Evolutionary conservation across 805 yeast genomes (phyloP), one percentile per base, ranked within the genome.

Genomic region (Wickerhamiella kazuoi): DNA sequence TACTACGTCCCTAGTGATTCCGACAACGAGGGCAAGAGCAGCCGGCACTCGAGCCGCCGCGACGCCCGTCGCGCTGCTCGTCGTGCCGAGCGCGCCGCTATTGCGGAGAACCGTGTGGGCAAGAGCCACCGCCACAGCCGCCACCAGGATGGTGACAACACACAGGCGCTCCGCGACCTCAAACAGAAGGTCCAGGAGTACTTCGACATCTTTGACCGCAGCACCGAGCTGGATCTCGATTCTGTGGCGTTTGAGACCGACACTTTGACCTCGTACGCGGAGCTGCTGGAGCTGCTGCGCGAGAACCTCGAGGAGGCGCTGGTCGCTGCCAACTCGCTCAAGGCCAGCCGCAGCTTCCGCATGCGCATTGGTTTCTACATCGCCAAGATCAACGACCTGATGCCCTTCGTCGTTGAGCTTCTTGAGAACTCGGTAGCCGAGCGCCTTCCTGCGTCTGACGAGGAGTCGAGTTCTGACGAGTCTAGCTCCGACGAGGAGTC

Each of bases 1-100:
- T 50, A 49, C 29, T 50, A 50, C 51, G 48, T 50, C 38, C 43
- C 52, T 36, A 47, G 50, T 29, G 54, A 50, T 41, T 46, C 46
- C 34, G 54, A 50, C 26, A 40, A 44, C 19, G 47, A 44, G 34
- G 39, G 40, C 19, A 42, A 32, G 19, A 30, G 19, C 38, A 23
- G 37, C 34, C 30, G 33, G 39, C 39, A 31, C 34, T 24, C 31
- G 21, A 17, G 29, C 24, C 39, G 43, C 24, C 28, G 34, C 31
- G 38, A 26, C 26, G 20, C 20, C 30, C 41, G 38, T 26, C 43
- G 39, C 15, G 26, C 26, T 33, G 26, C 26, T 18, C 31, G 38
- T 32, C 20, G 26, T 26, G 26, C 24, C 26, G 20, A 16, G 23
- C 31, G 21, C 34, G 31, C 4, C 23, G 6, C 11, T 21, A 15